Percentiles rank a stretch among this genome's conserved stretches.
Evolutionary conservation across 139 green algal species (phyloP).

Genomic region (Micractinium sp.): DNA sequence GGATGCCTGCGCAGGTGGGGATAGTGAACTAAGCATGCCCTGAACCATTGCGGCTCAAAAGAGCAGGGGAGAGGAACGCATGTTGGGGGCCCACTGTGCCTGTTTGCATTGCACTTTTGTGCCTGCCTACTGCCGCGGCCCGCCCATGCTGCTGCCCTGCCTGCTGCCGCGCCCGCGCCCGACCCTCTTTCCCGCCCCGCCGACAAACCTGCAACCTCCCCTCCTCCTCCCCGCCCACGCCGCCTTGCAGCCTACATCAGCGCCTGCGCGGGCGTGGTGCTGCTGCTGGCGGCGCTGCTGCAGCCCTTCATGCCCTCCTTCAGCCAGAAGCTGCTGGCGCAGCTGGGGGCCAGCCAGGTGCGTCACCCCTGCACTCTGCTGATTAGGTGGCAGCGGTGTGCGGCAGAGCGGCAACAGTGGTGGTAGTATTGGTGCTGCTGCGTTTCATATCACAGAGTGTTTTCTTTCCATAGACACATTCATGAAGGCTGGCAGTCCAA

Average conservation of each 20-base stretch:
- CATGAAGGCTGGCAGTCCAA: neutral
- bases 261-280: conserved; percentile 80
- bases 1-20: conserved; percentile 6
- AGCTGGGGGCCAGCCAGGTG: conserved; percentile 47
- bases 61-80: neutral
- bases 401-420: no score
- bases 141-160: no score
- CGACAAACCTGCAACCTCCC: neutral
- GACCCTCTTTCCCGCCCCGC: no score
- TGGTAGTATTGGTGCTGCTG: no score
- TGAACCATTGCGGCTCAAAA: neutral
- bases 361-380: neutral
- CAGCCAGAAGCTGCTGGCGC: conserved; percentile 68
- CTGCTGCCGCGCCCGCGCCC: no score
- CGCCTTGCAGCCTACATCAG: conserved; percentile 44
- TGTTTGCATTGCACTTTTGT: no score
- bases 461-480: no score
- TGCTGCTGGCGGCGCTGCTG: conserved; percentile 85
- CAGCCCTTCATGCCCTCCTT: conserved; percentile 93
- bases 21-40: neutral
- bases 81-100: neutral
- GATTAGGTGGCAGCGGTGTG: no score
- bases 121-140: no score
- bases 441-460: no score
- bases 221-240: neutral